These are phyloP conservation scores for Fusarium siculi DNA, from an alignment of 2,329 filamentous ascomycete genomes.

Conservation along the genomic window DNA sequence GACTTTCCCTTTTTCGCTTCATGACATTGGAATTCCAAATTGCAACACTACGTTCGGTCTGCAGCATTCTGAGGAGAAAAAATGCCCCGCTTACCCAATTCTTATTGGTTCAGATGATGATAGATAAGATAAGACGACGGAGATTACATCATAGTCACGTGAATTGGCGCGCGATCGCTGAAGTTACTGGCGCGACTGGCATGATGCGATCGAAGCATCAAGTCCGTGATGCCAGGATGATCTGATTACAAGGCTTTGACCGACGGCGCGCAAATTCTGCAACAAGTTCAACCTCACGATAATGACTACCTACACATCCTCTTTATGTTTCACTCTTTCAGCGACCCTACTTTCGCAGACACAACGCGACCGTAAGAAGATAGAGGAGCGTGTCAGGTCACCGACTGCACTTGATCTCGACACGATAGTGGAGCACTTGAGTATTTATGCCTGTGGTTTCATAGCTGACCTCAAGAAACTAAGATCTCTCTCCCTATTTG, in stretches of 20 bases:
- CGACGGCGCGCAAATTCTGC: fast-evolving
- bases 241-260: too few species aligned
- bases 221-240: too few species aligned
- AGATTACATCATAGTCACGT: background rate
- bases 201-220: background rate
- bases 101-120: background rate
- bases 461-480: fast-evolving
- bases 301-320: fast-evolving
- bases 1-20: background rate
- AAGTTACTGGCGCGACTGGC: background rate
- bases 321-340: background rate
- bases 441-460: too few species aligned
- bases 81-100: fast-evolving
- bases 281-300: fast-evolving
- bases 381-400: background rate
- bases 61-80: fast-evolving
- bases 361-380: background rate
- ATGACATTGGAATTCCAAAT: fast-evolving
- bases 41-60: fast-evolving
- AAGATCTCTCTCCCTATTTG: fast-evolving
- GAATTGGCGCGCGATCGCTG: background rate
- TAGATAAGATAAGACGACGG: fast-evolving
- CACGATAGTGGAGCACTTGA: fast-evolving
- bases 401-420: background rate
- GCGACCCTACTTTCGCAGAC: background rate